These are phyloP conservation scores for Camellia japonica DNA, from an alignment of 148 eudicot species.

Conservation along the genomic window DNA sequence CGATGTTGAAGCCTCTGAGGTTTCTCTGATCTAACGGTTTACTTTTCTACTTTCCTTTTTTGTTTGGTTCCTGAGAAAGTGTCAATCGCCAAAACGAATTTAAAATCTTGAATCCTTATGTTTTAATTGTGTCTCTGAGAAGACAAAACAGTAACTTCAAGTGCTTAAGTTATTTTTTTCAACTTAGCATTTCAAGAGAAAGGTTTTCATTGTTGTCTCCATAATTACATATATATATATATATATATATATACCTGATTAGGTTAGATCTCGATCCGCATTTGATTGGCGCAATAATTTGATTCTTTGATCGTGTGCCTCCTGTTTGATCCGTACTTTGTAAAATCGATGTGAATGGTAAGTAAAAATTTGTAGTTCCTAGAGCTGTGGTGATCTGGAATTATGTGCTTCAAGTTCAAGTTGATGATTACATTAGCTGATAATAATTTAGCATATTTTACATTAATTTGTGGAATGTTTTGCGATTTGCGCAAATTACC, in stretches of 20 bases:
- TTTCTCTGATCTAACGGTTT: conserved; percentile 11
- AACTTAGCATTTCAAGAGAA: neutral
- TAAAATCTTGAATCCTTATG: neutral
- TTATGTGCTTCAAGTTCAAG: neutral
- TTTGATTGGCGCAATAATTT: neutral
- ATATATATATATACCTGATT: neutral
- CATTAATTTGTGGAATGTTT: too few relatives aligned
- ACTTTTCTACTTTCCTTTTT: neutral
- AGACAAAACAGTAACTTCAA: neutral
- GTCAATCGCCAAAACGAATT: conserved; percentile 11
- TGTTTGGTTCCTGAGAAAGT: conserved; percentile 2
- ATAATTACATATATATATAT: too few relatives aligned
- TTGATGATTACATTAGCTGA: neutral
- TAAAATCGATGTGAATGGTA: neutral
- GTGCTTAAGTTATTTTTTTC: neutral
- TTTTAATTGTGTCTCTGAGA: neutral
- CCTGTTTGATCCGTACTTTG: neutral
- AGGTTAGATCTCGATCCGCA: neutral
- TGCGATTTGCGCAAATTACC: neutral
- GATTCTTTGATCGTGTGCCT: conserved; percentile 1
- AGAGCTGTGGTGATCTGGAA: neutral
- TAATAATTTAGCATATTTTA: neutral
- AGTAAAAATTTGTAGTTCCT: neutral
- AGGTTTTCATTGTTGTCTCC: neutral
- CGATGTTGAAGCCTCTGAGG: conserved; percentile 52